A percentile compares a stretch with the other conserved stretches of the same genome.
Conservation (phyloP, 495 filamentous ascomycete genomes). For the Neurospora cerealis region DNA sequence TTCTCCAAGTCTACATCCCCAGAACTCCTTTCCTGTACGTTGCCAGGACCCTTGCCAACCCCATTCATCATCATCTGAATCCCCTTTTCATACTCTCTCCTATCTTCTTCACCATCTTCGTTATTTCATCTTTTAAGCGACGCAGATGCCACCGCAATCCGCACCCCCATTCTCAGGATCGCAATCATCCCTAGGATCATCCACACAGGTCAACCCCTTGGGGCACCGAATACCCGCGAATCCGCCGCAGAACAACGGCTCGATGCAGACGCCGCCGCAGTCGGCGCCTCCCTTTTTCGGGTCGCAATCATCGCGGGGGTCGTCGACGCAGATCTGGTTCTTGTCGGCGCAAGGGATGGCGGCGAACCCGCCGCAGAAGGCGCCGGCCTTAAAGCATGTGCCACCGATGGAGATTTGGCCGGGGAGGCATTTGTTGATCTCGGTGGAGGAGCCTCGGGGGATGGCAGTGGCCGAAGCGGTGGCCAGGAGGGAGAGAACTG, state of each 20-base stretch:
- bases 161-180: conserved; percentile 16
- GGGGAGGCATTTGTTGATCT: neutral
- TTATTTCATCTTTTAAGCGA: neutral
- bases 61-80: neutral
- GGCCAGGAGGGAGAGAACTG: neutral
- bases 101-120: neutral
- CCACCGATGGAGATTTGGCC: conserved; percentile 17
- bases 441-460: neutral
- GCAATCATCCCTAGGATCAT: conserved; percentile 24
- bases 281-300: conserved; percentile 6
- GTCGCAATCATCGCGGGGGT: conserved; percentile 17
- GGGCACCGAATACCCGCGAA: conserved; percentile 17
- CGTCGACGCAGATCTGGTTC: conserved; percentile 19
- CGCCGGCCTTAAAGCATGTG: conserved; percentile 14
- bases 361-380: conserved; percentile 25
- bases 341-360: conserved; percentile 14
- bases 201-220: conserved; percentile 15
- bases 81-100: neutral
- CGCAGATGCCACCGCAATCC: conserved; percentile 22
- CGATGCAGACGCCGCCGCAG: conserved; percentile 25
- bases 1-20: neutral
- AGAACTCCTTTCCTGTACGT: neutral
- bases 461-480: neutral
- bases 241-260: conserved; percentile 20
- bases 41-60: no score